A percentile compares a stretch with the other conserved stretches of the same genome.
Evolutionary conservation across 2,329 filamentous ascomycete species (phyloP).

Genomic region (Fusarium falciforme): DNA sequence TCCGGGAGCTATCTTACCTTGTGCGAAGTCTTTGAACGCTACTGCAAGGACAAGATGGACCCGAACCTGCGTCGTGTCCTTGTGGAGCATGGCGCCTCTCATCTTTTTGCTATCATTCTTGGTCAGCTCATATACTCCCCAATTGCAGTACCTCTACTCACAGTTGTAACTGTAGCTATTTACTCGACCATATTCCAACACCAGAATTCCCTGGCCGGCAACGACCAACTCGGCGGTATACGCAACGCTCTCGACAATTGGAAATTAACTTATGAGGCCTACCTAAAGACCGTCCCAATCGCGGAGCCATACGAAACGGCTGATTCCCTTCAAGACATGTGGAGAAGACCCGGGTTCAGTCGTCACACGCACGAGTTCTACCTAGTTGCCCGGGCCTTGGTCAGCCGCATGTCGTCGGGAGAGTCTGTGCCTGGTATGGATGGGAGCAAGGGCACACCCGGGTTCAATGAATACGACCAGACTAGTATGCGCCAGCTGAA

Average conservation of each 20-base stretch:
- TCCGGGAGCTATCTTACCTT: neutral
- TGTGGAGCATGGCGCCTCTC: neutral
- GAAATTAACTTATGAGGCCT: neutral
- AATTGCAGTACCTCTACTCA: neutral
- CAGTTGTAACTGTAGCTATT: neutral
- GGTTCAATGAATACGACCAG: neutral
- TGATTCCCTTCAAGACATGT: neutral
- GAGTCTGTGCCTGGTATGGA: neutral
- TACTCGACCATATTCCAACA: neutral
- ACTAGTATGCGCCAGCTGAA: neutral
- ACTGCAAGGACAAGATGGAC: neutral
- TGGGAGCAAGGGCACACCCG: neutral
- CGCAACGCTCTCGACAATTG: neutral
- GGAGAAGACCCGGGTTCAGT: neutral
- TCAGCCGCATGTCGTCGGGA: neutral
- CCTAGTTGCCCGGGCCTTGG: neutral
- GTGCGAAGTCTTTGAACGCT: neutral
- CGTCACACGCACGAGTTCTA: neutral
- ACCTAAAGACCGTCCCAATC: neutral
- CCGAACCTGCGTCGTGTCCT: neutral
- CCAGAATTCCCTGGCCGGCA: neutral
- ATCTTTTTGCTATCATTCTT: neutral
- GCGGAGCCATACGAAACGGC: neutral
- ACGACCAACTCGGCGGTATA: neutral
- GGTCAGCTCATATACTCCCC: neutral